Conservation (phyloP, 495 filamentous ascomycete species). For the Xylona heveae region DNA sequence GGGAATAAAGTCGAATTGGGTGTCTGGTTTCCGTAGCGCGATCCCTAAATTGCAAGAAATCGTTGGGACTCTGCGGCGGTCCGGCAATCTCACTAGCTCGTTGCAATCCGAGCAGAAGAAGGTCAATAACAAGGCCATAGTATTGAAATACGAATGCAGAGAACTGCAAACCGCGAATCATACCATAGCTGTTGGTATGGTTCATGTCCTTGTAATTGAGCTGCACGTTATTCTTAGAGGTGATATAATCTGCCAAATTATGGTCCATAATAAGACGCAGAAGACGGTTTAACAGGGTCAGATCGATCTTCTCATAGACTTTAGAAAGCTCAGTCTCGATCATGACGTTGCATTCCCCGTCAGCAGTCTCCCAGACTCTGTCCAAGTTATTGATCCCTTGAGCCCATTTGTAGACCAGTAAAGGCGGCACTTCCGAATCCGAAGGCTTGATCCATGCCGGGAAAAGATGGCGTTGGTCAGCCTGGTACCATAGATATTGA, state of each 20-base stretch:
- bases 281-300: conserved; percentile 84
- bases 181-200: conserved; percentile 94
- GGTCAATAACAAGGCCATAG: conserved; percentile 89
- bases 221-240: conserved; percentile 98
- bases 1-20: conserved; percentile 87
- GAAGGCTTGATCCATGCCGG: conserved; percentile 99
- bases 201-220: conserved; percentile 99
- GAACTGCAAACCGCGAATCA: conserved; percentile 95
- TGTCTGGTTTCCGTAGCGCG: conserved; percentile 76
- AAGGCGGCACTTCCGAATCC: conserved; percentile 93
- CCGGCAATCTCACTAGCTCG: conserved; percentile 94
- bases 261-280: conserved; percentile 97
- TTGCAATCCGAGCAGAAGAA: conserved; percentile 81
- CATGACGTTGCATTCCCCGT: conserved; percentile 98
- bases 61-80: conserved; percentile 88
- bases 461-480: conserved; percentile 94
- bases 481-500: conserved; percentile 98
- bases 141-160: conserved; percentile 98
- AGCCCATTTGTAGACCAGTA: conserved; percentile 96
- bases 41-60: conserved; percentile 95
- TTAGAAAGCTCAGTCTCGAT: conserved; percentile 97
- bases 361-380: conserved; percentile 85
- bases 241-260: conserved; percentile 98
- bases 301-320: conserved; percentile 98
- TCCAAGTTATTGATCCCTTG: conserved; percentile 99